Conservation (phyloP, 2,329 filamentous ascomycete species). For the Cladorrhinum sp. region DNA sequence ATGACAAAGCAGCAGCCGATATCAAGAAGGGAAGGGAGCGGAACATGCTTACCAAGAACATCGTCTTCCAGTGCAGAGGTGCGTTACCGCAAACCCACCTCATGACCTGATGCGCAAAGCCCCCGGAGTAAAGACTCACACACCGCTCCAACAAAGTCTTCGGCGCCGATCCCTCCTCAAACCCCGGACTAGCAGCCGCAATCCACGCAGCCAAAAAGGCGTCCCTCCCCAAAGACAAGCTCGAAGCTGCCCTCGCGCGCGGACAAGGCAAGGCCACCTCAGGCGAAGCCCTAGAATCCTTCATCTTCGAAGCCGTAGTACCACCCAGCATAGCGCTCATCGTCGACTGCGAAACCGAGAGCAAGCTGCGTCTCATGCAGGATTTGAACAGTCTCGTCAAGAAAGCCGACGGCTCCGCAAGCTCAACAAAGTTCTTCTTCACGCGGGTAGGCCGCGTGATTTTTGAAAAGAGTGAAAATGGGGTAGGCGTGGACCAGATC, state of each 20-base stretch:
- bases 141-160: conserved; percentile 52
- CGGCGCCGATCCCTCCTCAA: conserved; percentile 69
- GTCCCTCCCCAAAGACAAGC: conserved; percentile 77
- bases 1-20: conserved; percentile 88
- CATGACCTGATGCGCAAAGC: neutral
- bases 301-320: conserved; percentile 78
- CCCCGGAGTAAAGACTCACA: conserved; percentile 18
- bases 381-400: conserved; percentile 72
- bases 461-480: conserved; percentile 58
- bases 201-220: conserved; percentile 78
- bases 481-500: conserved; percentile 64
- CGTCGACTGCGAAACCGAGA: conserved; percentile 83
- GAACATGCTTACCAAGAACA: conserved; percentile 64
- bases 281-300: conserved; percentile 71
- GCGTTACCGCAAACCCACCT: conserved; percentile 29
- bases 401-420: conserved; percentile 64
- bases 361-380: conserved; percentile 67
- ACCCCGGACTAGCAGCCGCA: conserved; percentile 70
- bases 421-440: conserved; percentile 82
- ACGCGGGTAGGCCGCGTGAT: conserved; percentile 72
- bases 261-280: conserved; percentile 79
- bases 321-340: conserved; percentile 75
- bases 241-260: conserved; percentile 81
- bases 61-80: conserved; percentile 75
- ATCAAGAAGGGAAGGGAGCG: conserved; percentile 72